These are phyloP conservation scores for Brassica juncea DNA, from an alignment of 345 rosid species.

Conservation along the genomic window DNA sequence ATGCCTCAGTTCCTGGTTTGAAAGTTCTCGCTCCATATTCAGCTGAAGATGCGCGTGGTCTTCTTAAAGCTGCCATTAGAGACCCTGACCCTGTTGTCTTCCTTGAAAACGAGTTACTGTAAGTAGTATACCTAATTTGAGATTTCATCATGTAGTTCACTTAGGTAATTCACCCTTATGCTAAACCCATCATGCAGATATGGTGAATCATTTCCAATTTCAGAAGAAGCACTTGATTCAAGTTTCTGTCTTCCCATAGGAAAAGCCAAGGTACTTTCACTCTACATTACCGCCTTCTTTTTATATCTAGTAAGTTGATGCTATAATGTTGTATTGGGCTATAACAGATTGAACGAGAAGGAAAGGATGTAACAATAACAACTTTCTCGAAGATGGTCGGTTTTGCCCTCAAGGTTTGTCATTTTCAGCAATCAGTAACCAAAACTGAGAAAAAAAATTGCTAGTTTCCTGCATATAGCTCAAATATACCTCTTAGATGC, in stretches of 20 bases:
- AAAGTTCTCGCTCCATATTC: constrained; percentile 82
- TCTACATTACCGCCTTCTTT: neutral
- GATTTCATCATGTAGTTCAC: neutral
- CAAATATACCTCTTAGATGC: neutral
- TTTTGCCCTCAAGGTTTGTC: constrained; percentile 72
- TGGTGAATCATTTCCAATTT: constrained; percentile 89
- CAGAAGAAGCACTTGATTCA: constrained; percentile 87
- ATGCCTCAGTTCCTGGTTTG: constrained; percentile 80
- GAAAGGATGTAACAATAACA: constrained; percentile 82
- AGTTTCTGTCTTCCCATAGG: constrained; percentile 95
- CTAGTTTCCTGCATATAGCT: neutral
- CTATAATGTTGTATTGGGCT: neutral
- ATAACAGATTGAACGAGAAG: constrained; percentile 84
- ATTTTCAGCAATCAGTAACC: neutral
- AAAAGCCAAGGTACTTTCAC: constrained; percentile 72
- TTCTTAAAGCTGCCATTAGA: constrained; percentile 91
- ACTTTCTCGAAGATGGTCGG: constrained; percentile 93
- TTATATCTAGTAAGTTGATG: neutral
- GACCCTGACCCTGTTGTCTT: constrained; percentile 96
- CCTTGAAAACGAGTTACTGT: constrained; percentile 95
- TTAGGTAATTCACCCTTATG: neutral
- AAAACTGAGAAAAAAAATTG: neutral
- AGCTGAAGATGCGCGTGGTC: constrained; percentile 92
- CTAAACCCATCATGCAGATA: constrained; percentile 49
- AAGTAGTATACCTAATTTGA: constrained; percentile 39